Evolutionary conservation across 257 asterid genomes (phyloP).

Genomic region (Petunia axillaris): DNA sequence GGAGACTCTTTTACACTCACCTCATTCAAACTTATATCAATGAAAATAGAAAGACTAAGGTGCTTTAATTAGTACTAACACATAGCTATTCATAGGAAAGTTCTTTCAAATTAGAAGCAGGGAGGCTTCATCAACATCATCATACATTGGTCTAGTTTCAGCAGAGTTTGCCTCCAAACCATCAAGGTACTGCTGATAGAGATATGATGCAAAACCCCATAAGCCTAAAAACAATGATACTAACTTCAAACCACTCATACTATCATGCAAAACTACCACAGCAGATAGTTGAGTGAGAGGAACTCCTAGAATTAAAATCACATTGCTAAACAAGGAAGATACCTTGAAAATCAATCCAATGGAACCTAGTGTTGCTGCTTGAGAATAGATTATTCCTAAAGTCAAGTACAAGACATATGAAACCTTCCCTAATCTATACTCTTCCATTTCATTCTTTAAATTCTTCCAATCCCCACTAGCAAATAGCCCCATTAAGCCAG

Average conservation of each 20-base stretch:
- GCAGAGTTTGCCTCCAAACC: slow-evolving; percentile 6
- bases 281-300: slow-evolving; percentile 44
- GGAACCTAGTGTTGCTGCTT: slow-evolving; percentile 37
- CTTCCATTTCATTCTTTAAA: slow-evolving; percentile 38
- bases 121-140: no score
- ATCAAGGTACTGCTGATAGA: slow-evolving; percentile 40
- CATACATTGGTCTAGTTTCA: no score
- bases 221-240: slow-evolving; percentile 38
- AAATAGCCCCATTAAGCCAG: slow-evolving; percentile 26
- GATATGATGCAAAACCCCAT: slow-evolving; percentile 46
- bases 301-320: slow-evolving; percentile 40
- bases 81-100: no score
- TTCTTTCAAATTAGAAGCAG: no score
- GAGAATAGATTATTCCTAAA: slow-evolving; percentile 39
- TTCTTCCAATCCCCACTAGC: slow-evolving; percentile 36
- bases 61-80: no score
- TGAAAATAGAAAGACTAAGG: no score
- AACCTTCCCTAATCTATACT: slow-evolving; percentile 32
- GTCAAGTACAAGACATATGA: slow-evolving; percentile 32
- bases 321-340: slow-evolving; percentile 47
- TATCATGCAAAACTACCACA: slow-evolving; percentile 42
- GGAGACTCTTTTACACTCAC: no score
- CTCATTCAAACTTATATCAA: no score
- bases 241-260: slow-evolving; percentile 40
- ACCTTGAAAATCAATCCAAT: slow-evolving; percentile 45